Evolutionary conservation across 192 early-diverging fungal species (phyloP).

Genomic region (Podila epicladia): DNA sequence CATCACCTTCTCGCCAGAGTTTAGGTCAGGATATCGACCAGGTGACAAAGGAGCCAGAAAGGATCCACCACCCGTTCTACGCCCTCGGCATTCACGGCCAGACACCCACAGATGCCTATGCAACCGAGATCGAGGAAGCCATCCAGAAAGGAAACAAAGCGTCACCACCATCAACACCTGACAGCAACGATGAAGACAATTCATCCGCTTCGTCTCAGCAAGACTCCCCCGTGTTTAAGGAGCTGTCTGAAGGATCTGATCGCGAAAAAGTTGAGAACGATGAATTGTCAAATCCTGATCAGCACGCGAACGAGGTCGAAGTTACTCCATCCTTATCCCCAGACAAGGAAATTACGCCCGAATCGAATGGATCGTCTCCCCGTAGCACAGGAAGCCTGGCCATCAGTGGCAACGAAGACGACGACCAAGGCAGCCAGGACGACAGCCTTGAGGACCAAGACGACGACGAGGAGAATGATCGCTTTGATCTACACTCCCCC

Average conservation of each 20-base stretch:
- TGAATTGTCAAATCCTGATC: background rate
- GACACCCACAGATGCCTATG: constrained; percentile 11
- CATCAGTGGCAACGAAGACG: background rate
- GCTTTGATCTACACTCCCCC: background rate
- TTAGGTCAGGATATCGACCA: background rate
- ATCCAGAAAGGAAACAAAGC: background rate
- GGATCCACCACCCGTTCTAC: constrained; percentile 11
- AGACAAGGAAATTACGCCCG: background rate
- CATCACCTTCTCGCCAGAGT: too few species aligned
- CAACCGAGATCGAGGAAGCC: constrained; percentile 6
- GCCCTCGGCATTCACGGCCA: constrained; percentile 12
- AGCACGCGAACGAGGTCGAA: background rate
- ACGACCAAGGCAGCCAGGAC: background rate
- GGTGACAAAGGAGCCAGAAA: background rate
- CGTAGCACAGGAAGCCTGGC: background rate
- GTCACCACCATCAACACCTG: background rate
- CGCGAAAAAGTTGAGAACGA: background rate
- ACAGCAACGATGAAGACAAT: background rate
- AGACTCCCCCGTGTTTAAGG: too few species aligned
- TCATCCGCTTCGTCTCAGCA: background rate
- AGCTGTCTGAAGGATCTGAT: background rate
- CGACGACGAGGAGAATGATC: background rate
- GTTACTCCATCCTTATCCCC: background rate
- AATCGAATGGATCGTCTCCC: background rate
- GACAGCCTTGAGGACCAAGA: background rate